Evolutionary conservation across 2,329 filamentous ascomycete genomes (phyloP), one percentile per base, ranked within the genome.

Genomic region (Botrytis cinerea): DNA sequence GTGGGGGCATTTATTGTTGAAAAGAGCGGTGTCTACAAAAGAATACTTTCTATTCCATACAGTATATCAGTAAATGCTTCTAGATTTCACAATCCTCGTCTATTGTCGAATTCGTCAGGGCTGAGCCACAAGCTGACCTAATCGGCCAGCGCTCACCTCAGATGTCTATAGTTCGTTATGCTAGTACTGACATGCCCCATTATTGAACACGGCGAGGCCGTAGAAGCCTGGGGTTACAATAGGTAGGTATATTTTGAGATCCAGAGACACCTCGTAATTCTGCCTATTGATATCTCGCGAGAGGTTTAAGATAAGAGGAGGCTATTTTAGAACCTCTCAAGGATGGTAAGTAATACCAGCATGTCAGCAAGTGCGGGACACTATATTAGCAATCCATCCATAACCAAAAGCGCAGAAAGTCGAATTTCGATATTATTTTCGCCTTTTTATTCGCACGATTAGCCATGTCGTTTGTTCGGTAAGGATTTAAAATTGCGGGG

Each of bases 81-180:
- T 68, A 25, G 25, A 57, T 28, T 54, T 48, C 35, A 32, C 12
- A 28, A 43, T 32, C 32, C 46, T 54, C 32, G 16, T 67, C 22
- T 16, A 51, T 67, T n/a, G 4, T 25, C 12, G 35, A 48, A n/a
- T 67, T 48, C 35, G 48, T 68, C 10, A 48, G 22, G n/a, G 66
- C 66, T 68, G n/a, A 57, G 35, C 48, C 48, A 68, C 66, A 68
- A n/a, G 66, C 66, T 57, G 66, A 57, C 8, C 48, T 68, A 28
- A 68, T 43, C 35, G 25, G 64, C 35, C 35, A 54, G 22, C 46
- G 46, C 64, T 40, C 46, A 67, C 46, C 46, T 67, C 32, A 68
- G 64, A 54, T 54, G 20, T 38, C 48, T 68, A 48, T 28, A 43
- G 5, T 40, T 32, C 25, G 18, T 43, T 16, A 22, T 68, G 3